These are phyloP conservation scores for Debaryomyces coudertii DNA, from an alignment of 1,139 yeast species.

Conservation along the genomic window DNA sequence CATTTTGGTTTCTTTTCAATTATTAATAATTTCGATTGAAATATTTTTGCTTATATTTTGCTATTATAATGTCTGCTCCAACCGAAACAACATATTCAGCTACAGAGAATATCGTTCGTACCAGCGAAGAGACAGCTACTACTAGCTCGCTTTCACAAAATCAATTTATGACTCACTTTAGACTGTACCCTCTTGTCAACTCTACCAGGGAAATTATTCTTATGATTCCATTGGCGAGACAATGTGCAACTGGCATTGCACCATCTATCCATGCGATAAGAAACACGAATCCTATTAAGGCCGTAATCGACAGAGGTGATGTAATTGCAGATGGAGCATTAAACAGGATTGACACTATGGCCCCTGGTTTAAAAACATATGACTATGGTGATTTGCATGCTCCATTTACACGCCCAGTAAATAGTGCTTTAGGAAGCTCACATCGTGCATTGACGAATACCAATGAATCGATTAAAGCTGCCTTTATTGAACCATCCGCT, in stretches of 20 bases:
- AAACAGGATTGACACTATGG: constrained; percentile 35
- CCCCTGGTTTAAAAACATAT: constrained; percentile 41
- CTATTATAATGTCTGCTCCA: constrained; percentile 13
- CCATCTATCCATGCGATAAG: constrained; percentile 24
- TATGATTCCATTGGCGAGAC: constrained; percentile 25
- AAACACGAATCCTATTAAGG: constrained; percentile 30
- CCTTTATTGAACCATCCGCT: constrained; percentile 49
- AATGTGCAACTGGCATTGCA: constrained; percentile 16
- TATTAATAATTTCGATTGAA: background rate
- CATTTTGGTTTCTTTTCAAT: background rate
- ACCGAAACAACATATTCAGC: constrained; percentile 4
- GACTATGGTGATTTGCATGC: constrained; percentile 44
- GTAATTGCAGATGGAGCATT: constrained; percentile 36
- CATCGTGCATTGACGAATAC: constrained; percentile 27
- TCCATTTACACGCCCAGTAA: constrained; percentile 47
- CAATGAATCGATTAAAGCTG: constrained; percentile 33
- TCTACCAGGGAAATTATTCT: constrained; percentile 22
- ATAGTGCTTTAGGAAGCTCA: constrained; percentile 33
- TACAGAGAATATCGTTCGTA: constrained; percentile 1
- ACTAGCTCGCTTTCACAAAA: constrained; percentile 14
- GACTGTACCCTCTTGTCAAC: constrained; percentile 29
- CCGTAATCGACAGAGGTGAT: constrained; percentile 31
- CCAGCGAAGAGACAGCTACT: constrained; percentile 1
- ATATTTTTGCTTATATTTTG: constrained; percentile 3
- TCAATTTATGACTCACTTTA: constrained; percentile 23